These are phyloP conservation scores for Sanghuangporus sanghuang DNA, from an alignment of 1,284 basidiomycete species.

Conservation along the genomic window DNA sequence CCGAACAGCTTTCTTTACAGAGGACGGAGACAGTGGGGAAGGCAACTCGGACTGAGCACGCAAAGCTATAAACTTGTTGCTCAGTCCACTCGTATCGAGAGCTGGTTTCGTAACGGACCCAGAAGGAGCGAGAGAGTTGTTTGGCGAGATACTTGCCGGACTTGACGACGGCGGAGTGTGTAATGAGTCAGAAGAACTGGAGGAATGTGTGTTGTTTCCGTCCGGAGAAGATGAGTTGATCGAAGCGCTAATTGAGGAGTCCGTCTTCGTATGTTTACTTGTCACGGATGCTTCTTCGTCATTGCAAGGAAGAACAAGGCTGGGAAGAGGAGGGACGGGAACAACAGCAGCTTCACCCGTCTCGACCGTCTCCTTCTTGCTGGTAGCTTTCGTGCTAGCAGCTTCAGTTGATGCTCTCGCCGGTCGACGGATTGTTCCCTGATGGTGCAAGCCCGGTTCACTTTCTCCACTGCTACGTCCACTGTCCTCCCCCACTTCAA, in stretches of 20 bases:
- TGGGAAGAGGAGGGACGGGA: not conserved
- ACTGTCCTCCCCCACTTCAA: not conserved
- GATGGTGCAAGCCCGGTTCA: not conserved
- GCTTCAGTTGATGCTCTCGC: not conserved
- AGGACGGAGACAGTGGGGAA: constrained; percentile 3
- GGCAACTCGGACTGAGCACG: constrained; percentile 12
- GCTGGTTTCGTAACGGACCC: not conserved
- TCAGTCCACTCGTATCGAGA: not conserved
- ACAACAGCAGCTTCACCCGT: not conserved
- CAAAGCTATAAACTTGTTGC: not conserved
- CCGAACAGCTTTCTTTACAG: not conserved
- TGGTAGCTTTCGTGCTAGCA: not conserved
- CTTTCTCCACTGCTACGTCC: not conserved
- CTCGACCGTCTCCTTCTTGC: not conserved
- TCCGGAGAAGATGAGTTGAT: constrained; percentile 1
- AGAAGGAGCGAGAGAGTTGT: not conserved
- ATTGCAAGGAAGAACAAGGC: not conserved
- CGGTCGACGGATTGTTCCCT: not conserved
- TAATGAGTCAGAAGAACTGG: constrained; percentile 10
- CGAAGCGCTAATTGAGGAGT: constrained; percentile 3
- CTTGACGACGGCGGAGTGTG: constrained; percentile 11
- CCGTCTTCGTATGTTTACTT: constrained; percentile 2
- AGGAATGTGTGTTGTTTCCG: not conserved
- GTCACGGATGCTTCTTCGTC: not conserved
- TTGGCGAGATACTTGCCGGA: not conserved